Conservation (phyloP, 305 asterid genomes). For the Euphrasia arctica region DNA sequence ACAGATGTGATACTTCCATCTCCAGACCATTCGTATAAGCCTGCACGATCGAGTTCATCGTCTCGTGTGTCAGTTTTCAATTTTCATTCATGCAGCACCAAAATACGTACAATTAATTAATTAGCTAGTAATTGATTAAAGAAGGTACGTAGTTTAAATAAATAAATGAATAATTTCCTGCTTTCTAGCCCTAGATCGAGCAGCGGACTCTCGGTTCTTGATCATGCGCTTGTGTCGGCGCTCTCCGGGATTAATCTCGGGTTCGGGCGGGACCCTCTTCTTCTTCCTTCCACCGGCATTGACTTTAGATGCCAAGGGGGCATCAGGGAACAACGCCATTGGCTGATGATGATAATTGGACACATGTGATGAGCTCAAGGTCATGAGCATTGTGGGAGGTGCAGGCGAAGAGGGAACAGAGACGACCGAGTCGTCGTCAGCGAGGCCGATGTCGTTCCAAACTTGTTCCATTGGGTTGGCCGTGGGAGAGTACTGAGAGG, state of each 20-base stretch:
- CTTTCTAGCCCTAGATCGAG: conserved; percentile 84
- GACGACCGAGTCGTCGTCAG: conserved; percentile 25
- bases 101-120: too few species aligned
- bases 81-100: neutral
- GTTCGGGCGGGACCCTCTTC: conserved; percentile 1
- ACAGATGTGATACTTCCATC: conserved; percentile 47
- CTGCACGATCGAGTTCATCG: conserved; percentile 33
- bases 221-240: conserved; percentile 74
- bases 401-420: conserved; percentile 11
- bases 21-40: conserved; percentile 78
- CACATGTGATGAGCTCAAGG: conserved; percentile 31
- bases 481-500: too few species aligned
- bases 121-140: neutral
- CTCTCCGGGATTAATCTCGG: conserved; percentile 37
- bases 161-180: conserved; percentile 43
- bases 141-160: neutral
- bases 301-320: neutral
- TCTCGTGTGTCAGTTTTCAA: too few species aligned
- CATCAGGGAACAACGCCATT: too few species aligned
- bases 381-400: conserved; percentile 37
- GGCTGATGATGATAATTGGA: too few species aligned
- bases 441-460: conserved; percentile 63
- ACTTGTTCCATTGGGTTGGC: conserved; percentile 61
- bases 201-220: conserved; percentile 92
- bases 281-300: conserved; percentile 28